Conservation (phyloP, 805 yeast species). For the Limtongia smithiae region DNA sequence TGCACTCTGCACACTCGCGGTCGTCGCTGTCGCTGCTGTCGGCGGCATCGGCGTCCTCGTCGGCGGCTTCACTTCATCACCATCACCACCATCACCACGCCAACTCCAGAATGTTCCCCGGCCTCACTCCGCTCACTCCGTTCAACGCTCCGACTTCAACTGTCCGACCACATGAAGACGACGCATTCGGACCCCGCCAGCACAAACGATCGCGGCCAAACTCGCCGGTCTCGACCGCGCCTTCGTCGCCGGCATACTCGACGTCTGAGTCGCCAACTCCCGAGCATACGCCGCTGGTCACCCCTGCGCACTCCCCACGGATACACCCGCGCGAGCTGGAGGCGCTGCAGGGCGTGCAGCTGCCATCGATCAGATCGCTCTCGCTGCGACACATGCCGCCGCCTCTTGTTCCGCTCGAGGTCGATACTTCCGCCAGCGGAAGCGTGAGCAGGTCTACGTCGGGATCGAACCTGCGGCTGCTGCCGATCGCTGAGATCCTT, state of each 20-base stretch:
- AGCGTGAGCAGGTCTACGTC: constrained; percentile 11
- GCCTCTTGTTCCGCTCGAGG: constrained; percentile 28
- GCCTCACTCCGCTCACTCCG: constrained; percentile 24
- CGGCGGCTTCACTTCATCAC: constrained; percentile 29
- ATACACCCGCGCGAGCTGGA: constrained; percentile 40
- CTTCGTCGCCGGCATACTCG: constrained; percentile 40
- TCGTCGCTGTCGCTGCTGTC: constrained; percentile 27
- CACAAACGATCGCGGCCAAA: constrained; percentile 42
- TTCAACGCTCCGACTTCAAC: constrained; percentile 30
- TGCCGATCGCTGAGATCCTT: constrained; percentile 23
- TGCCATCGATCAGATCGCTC: constrained; percentile 41
- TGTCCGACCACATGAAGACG: constrained; percentile 29
- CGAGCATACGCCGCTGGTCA: constrained; percentile 43
- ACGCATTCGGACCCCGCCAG: constrained; percentile 32
- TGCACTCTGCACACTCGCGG: constrained; percentile 22
- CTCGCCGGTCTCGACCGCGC: constrained; percentile 45
- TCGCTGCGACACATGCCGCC: constrained; percentile 34
- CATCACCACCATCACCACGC: constrained; percentile 21
- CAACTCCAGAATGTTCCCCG: constrained; percentile 18
- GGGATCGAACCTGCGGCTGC: constrained; percentile 19
- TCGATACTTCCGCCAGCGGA: constrained; percentile 6
- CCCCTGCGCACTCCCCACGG: constrained; percentile 47
- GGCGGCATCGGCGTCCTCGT: constrained; percentile 14
- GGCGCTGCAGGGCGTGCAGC: constrained; percentile 36
- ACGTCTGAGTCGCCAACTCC: constrained; percentile 22